These are phyloP conservation scores for Azolla pinnata DNA, from an alignment of 75 land plant species.

Conservation along the genomic window DNA sequence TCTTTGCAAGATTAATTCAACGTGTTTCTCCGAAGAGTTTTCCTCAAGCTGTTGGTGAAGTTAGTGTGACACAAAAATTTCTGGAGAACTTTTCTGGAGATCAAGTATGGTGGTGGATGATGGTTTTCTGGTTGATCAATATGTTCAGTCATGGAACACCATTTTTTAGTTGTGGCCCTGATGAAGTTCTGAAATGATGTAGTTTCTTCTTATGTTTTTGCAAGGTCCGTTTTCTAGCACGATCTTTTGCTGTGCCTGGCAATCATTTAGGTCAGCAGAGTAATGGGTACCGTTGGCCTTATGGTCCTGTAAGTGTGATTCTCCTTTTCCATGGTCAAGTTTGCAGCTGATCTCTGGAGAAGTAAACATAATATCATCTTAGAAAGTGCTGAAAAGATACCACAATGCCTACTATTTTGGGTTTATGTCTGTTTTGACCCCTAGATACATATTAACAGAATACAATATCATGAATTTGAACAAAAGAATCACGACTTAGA, in stretches of 20 bases:
- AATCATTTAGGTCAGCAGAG: conserved; percentile 97
- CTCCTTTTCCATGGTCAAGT: no score
- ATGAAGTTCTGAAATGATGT: not conserved
- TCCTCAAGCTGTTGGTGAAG: conserved; percentile 80
- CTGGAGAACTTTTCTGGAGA: conserved; percentile 96
- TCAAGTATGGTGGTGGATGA: conserved; percentile 73
- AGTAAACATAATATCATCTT: not conserved
- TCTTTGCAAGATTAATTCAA: conserved; percentile 82
- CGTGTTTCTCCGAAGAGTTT: conserved; percentile 97
- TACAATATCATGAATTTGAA: no score
- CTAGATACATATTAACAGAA: no score
- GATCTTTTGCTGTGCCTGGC: conserved; percentile 93
- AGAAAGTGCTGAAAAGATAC: no score
- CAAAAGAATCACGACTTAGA: no score
- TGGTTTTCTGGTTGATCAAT: no score
- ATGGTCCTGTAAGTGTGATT: conserved; percentile 87
- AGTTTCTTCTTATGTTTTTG: conserved; percentile 3
- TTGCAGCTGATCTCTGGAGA: no score
- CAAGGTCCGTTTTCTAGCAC: conserved; percentile 88
- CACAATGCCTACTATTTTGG: no score
- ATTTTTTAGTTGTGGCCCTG: not conserved
- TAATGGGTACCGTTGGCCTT: conserved; percentile 93
- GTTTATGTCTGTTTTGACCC: no score
- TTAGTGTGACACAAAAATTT: conserved; percentile 79
- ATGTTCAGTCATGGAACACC: not conserved